These are phyloP conservation scores for Yamadazyma triangularis DNA, from an alignment of 1,139 yeast species.

Conservation along the genomic window DNA sequence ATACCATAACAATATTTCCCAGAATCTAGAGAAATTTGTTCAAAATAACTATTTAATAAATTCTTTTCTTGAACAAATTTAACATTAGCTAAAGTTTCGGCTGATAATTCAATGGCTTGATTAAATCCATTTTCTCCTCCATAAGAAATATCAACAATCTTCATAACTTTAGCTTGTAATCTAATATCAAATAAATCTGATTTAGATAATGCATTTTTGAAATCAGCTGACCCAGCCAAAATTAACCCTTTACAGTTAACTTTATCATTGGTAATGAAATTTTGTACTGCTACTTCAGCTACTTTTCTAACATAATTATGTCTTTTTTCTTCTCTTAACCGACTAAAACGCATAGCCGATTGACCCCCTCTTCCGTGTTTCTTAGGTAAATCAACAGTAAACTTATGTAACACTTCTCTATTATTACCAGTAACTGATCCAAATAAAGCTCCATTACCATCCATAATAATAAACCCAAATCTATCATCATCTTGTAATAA, in stretches of 20 bases:
- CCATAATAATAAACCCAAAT: slow-evolving; percentile 97
- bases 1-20: slow-evolving; percentile 98
- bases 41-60: slow-evolving; percentile 84
- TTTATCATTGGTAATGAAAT: slow-evolving; percentile 88
- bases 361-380: slow-evolving; percentile 99
- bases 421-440: slow-evolving; percentile 98
- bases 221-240: slow-evolving; percentile 98
- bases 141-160: slow-evolving; percentile 93
- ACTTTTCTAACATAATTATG: slow-evolving; percentile 97
- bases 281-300: slow-evolving; percentile 97
- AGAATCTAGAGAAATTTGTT: slow-evolving; percentile 93
- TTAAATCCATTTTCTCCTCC: slow-evolving; percentile 99
- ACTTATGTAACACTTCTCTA: slow-evolving; percentile 91
- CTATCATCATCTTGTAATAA: slow-evolving; percentile 91
- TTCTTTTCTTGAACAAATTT: slow-evolving; percentile 98
- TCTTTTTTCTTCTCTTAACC: slow-evolving; percentile 98
- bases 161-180: slow-evolving; percentile 80
- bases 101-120: slow-evolving; percentile 96
- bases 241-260: slow-evolving; percentile 91
- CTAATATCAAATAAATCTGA: slow-evolving; percentile 92
- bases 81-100: slow-evolving; percentile 94
- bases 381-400: slow-evolving; percentile 95
- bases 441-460: slow-evolving; percentile 96
- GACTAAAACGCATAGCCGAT: slow-evolving; percentile 97
- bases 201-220: slow-evolving; percentile 87